Evolutionary conservation across 495 filamentous ascomycete genomes (phyloP), one percentile per base, ranked within the genome.

Genomic region (Talaromyces ruber): DNA sequence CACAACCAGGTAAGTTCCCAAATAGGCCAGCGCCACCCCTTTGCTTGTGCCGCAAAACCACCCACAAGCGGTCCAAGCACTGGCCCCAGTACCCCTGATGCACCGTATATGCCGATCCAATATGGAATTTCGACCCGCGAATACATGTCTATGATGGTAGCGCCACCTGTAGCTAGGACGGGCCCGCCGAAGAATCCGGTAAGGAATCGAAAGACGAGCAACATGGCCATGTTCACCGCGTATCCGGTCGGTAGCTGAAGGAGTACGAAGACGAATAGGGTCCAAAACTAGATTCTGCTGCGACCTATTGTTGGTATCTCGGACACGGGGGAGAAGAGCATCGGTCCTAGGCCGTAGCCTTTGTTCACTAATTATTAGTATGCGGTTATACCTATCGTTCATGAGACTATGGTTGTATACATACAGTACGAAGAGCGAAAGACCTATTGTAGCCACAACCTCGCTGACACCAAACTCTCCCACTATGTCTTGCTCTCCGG

Each of bases 161-260:
- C 72, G 8, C 45, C 72, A 0, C 71, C 70, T 1, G 66, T 84
- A 0, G 81, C 81, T 6, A 85, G 73, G 21, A 71, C 75, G 0
- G 81, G 81, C 0, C 73, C 76, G 32, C 81, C 81, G 56, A 83
- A 72, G 62, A 83, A 80, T 2, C 82, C 81, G 14, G 77, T 79
- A 1, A 84, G 58, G 60, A 84, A 84, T 4, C 82, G 80, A 61
- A 84, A 81, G 6, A 77, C 80, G 0, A 84, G 67, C 2, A 84
- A 68, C 71, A 79, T 81, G 56, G 73, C 78, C 56, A 84, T 77
- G 66, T 82, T 82, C 0, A 67, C 70, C 6, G 79, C 76, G 2
- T 77, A 68, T 0, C 76, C 74, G 26, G 77, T 77, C 1, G 71
- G 75, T 29, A 81, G 71, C 32, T 81, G 74, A 65, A 85, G 71